phyloP scores from a whole-genome alignment of 306 rosid species.

The Biancaea sappan region DNA sequence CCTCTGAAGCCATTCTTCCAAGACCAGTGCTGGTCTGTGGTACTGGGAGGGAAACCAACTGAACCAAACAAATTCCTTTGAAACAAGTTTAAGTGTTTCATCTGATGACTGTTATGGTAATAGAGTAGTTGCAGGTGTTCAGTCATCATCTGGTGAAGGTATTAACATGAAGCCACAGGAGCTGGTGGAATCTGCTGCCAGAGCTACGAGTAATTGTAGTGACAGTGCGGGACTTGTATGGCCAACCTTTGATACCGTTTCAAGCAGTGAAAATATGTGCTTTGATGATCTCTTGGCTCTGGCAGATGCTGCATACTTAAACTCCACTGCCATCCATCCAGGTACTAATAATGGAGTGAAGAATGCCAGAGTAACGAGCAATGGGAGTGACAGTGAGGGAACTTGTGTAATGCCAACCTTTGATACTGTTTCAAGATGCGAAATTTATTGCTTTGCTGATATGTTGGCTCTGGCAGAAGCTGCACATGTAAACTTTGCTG shows the following conservation, averaged over 20 bases:
- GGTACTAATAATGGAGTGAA: not conserved
- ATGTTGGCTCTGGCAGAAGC: no score
- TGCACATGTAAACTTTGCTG: no score
- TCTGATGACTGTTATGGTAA: not conserved
- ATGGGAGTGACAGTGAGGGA: no score
- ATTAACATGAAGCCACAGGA: not conserved
- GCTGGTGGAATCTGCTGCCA: not conserved
- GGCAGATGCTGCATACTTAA: constrained; percentile 13
- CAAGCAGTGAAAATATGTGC: constrained; percentile 6
- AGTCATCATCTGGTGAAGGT: not conserved
- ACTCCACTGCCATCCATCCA: not conserved
- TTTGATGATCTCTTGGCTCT: constrained; percentile 36
- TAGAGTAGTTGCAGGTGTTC: constrained; percentile 16
- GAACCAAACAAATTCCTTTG: not conserved
- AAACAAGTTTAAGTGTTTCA: not conserved
- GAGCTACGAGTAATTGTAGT: constrained; percentile 10
- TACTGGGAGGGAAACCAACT: constrained; percentile 18
- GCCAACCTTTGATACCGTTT: not conserved
- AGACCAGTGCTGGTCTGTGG: constrained; percentile 42
- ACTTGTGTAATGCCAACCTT: no score
- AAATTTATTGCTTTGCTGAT: no score
- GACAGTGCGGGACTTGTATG: constrained; percentile 21
- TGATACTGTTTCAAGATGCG: no score
- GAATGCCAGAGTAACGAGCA: no score
- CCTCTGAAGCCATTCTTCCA: constrained; percentile 36